A percentile compares a stretch with the other conserved stretches of the same genome.
phyloP scores from a whole-genome alignment of 2,329 filamentous ascomycete genomes.

The Lecanicillium sp. region DNA sequence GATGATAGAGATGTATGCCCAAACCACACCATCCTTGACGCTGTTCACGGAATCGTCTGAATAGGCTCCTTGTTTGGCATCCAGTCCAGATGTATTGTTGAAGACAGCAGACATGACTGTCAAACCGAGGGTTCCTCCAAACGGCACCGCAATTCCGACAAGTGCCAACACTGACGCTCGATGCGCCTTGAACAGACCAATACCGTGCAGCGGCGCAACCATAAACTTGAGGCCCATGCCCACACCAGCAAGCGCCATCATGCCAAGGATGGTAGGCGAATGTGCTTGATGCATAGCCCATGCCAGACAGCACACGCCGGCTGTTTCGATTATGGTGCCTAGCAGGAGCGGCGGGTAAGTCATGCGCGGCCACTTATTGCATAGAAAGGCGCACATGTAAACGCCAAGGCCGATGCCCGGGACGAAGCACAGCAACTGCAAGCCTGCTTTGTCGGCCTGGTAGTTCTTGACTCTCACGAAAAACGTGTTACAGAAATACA shows the following conservation, averaged over 20 bases:
- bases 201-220: slow-evolving; percentile 55
- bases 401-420: slow-evolving; percentile 38
- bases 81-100: slow-evolving; percentile 46
- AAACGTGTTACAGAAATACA: slow-evolving; percentile 65
- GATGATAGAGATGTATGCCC: slow-evolving; percentile 56
- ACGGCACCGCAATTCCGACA: slow-evolving; percentile 51
- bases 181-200: slow-evolving; percentile 53
- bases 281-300: slow-evolving; percentile 48
- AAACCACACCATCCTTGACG: slow-evolving; percentile 35
- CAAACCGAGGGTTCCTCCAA: slow-evolving; percentile 59
- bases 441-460: slow-evolving; percentile 43
- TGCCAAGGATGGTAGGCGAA: slow-evolving; percentile 50
- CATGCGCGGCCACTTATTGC: slow-evolving; percentile 55
- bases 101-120: slow-evolving; percentile 65
- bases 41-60: slow-evolving; percentile 21
- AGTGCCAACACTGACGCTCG: slow-evolving; percentile 55
- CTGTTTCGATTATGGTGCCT: slow-evolving; percentile 49
- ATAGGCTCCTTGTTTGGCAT: slow-evolving; percentile 21
- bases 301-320: slow-evolving; percentile 52
- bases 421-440: slow-evolving; percentile 57
- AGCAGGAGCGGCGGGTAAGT: slow-evolving; percentile 54
- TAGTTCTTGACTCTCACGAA: slow-evolving; percentile 55
- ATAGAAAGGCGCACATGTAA: slow-evolving; percentile 51
- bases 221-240: slow-evolving; percentile 62
- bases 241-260: slow-evolving; percentile 58